Conservation (phyloP, 371 early-diverging fungal genomes). For the Apophysomyces ossiformis region DNA sequence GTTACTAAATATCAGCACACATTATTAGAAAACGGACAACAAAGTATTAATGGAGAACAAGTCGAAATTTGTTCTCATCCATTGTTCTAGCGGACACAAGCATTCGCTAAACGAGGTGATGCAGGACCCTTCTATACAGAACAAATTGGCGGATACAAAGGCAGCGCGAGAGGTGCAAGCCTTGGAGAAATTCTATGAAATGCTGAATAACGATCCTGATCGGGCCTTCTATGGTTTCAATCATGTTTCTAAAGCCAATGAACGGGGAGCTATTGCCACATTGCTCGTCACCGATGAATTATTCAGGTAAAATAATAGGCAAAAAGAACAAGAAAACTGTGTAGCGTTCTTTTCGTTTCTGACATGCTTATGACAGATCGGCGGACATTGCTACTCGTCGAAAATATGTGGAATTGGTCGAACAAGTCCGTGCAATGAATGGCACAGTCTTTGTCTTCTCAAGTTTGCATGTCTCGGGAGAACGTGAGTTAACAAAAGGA, state of each 20-base stretch:
- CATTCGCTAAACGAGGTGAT: conserved; percentile 93
- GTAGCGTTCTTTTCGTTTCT: background rate
- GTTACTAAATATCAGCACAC: conserved; percentile 25
- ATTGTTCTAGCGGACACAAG: conserved; percentile 95
- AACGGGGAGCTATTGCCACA: conserved; percentile 84
- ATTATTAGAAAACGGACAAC: conserved; percentile 73
- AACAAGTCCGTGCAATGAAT: conserved; percentile 75
- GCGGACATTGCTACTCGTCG: conserved; percentile 83
- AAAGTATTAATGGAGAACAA: conserved; percentile 82
- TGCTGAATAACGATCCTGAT: conserved; percentile 88
- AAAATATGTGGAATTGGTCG: conserved; percentile 87
- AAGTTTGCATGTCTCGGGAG: conserved; percentile 91
- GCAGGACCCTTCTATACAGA: conserved; percentile 82
- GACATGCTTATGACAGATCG: conserved; percentile 51
- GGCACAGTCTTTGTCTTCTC: conserved; percentile 91
- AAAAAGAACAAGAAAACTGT: background rate
- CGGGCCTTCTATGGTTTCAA: conserved; percentile 91
- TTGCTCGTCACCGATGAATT: conserved; percentile 90
- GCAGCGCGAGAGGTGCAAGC: conserved; percentile 87
- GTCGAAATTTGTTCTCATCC: conserved; percentile 86
- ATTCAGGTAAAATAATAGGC: conserved; percentile 63
- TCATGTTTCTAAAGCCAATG: conserved; percentile 85
- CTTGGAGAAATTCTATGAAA: conserved; percentile 85
- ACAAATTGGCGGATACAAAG: conserved; percentile 90
- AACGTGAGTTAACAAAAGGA: conserved; percentile 64